These are phyloP conservation scores for Candida sanyaensis DNA, from an alignment of 1,139 yeast species.

Conservation along the genomic window DNA sequence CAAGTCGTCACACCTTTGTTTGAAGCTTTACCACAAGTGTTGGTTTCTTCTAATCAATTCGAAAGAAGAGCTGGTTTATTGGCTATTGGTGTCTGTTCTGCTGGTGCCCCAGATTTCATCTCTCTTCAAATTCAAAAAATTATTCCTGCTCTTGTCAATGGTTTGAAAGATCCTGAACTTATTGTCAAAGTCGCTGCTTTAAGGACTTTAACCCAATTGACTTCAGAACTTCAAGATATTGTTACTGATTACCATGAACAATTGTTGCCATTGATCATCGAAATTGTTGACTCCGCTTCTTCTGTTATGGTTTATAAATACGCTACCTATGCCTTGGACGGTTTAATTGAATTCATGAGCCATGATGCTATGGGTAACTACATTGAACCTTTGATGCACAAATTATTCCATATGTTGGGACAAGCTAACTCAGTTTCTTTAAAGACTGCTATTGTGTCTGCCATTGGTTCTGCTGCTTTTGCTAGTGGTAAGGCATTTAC, in stretches of 20 bases:
- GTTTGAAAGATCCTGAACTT: constrained; percentile 76
- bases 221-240: constrained; percentile 81
- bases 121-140: constrained; percentile 74
- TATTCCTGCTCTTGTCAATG: constrained; percentile 70
- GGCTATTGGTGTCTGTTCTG: constrained; percentile 79
- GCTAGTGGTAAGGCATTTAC: constrained; percentile 87
- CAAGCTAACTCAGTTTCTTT: constrained; percentile 65
- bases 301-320: constrained; percentile 84
- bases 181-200: constrained; percentile 86
- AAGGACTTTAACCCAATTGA: constrained; percentile 74
- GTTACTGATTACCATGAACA: constrained; percentile 82
- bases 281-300: constrained; percentile 83
- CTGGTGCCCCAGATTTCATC: constrained; percentile 93
- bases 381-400: constrained; percentile 87
- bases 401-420: constrained; percentile 80
- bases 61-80: constrained; percentile 89
- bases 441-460: constrained; percentile 88
- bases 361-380: constrained; percentile 82
- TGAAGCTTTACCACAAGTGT: constrained; percentile 63
- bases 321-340: constrained; percentile 90
- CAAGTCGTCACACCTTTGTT: constrained; percentile 85
- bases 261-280: constrained; percentile 83
- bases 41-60: constrained; percentile 63
- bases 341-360: constrained; percentile 87
- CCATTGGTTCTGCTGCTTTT: constrained; percentile 95